phyloP scores from a whole-genome alignment of 257 asterid species.

The Solanum pimpinellifolium region DNA sequence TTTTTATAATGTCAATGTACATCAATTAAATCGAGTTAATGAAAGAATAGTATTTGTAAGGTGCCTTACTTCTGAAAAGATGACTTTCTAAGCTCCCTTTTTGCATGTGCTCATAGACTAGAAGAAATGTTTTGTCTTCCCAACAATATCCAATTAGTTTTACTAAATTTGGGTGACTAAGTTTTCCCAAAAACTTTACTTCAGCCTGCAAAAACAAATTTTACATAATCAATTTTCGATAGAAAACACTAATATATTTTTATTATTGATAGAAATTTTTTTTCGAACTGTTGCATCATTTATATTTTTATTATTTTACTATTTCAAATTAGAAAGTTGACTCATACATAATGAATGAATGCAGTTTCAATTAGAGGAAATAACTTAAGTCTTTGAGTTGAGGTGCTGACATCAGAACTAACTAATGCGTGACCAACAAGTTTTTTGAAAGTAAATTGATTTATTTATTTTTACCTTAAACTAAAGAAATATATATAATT shows the following conservation, averaged over 20 bases:
- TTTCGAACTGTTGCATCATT: not conserved
- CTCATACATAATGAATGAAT: not conserved
- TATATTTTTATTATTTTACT: not conserved
- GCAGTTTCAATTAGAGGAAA: not conserved
- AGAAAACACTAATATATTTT: too few relatives aligned
- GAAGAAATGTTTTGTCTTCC: conserved; percentile 68
- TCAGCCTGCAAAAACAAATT: conserved; percentile 59
- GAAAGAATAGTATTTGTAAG: not conserved
- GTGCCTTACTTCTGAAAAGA: conserved; percentile 62
- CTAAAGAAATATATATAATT: not conserved
- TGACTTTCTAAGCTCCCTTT: conserved; percentile 83
- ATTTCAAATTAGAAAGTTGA: not conserved
- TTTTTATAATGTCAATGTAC: not conserved
- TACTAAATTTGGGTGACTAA: conserved; percentile 78
- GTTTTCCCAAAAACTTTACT: conserved; percentile 81
- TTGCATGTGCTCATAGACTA: conserved; percentile 76
- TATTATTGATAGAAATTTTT: not conserved
- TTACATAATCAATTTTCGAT: not conserved
- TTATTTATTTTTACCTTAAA: not conserved
- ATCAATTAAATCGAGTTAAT: not conserved
- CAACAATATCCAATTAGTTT: conserved; percentile 82
- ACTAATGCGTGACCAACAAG: not conserved
- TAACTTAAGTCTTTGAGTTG: not conserved
- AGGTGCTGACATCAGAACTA: not conserved
- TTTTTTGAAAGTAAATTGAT: not conserved